Percentiles rank a stretch among this genome's conserved stretches.
Conservation (phyloP, 2,329 filamentous ascomycete species). For the Trichoderma sp. region DNA sequence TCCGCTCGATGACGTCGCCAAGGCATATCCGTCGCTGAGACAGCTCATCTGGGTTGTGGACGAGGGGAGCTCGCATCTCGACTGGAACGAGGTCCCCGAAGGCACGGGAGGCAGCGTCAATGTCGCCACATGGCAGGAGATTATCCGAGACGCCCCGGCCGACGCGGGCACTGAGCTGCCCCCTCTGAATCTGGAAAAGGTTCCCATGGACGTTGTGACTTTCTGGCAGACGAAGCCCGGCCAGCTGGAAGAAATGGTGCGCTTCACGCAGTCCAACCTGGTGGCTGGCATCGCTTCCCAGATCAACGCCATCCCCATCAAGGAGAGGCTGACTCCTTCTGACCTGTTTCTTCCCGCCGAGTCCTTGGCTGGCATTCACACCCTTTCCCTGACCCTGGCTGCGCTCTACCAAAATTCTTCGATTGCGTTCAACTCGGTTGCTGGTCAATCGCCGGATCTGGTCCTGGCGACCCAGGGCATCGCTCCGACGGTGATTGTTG, state of each 20-base stretch:
- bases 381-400: constrained; percentile 76
- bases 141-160: constrained; percentile 70
- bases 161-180: constrained; percentile 66
- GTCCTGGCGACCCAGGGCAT: constrained; percentile 71
- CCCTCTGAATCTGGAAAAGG: constrained; percentile 56
- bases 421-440: constrained; percentile 85
- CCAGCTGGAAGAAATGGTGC: constrained; percentile 68
- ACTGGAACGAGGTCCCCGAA: constrained; percentile 88
- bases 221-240: constrained; percentile 64
- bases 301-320: constrained; percentile 72
- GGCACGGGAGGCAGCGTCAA: constrained; percentile 74
- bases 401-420: constrained; percentile 85
- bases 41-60: constrained; percentile 93
- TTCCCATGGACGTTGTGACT: constrained; percentile 60
- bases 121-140: constrained; percentile 90
- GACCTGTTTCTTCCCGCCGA: constrained; percentile 88
- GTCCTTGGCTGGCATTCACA: constrained; percentile 76
- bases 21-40: constrained; percentile 69
- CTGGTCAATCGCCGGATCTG: constrained; percentile 71
- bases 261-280: constrained; percentile 82
- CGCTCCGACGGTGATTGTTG: constrained; percentile 79
- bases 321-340: constrained; percentile 69
- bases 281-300: constrained; percentile 82
- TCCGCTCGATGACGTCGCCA: constrained; percentile 72
- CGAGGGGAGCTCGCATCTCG: constrained; percentile 85